Base-by-base conservation (phyloP, 2,329 filamentous ascomycete species). In the Magnaporthiopsis poae region DNA sequence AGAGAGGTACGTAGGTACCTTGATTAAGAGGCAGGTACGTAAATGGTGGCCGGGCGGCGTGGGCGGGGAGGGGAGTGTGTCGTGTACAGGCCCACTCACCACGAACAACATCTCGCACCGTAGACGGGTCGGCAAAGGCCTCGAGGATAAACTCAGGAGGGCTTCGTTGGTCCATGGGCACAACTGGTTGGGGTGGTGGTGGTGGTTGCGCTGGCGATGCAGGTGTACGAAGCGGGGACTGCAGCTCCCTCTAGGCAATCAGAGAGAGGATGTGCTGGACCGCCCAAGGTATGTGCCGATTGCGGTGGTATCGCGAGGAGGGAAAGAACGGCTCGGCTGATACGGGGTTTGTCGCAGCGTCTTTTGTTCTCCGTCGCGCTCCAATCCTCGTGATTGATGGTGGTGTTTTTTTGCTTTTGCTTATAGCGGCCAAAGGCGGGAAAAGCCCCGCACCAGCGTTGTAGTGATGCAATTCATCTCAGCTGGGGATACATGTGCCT, bases 61-160 rank as follows among this genome's bases (percentile, higher is more conserved):
- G 46, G 21, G n/a, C 46, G 21, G 46, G 46, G n/a, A 39, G 12
- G 36, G 36, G 36, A 15, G 36, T 39, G 36, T 39, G 36, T 15
- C 36, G 12, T 39, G 36, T 4, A 9, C 18, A 25, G 46, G 46
- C 35, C 12, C 21, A 64, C 80, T 71, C 76, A 93, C 93, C 94
- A 87, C 94, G 93, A 69, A 98, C 88, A 66, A 98, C 90, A 75
- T 98, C 94, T 77, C 90, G 91, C 71, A 97, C 91, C 66, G 90
- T 95, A 61, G 87, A 86, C 65, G 92, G 91, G 78, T 98, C 95
- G 68, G 93, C 91, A 76, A 97, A 96, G 74, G 96, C 89, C 76
- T 97, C 93, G 75, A 99, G 86, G 71, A 91, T 91, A 80, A 96
- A 96, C 79, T 97, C 92, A 73, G 92, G 91, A 68, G 91, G 87